Evolutionary conservation across 139 green algal genomes (phyloP).

Genomic region (Chara braunii): DNA sequence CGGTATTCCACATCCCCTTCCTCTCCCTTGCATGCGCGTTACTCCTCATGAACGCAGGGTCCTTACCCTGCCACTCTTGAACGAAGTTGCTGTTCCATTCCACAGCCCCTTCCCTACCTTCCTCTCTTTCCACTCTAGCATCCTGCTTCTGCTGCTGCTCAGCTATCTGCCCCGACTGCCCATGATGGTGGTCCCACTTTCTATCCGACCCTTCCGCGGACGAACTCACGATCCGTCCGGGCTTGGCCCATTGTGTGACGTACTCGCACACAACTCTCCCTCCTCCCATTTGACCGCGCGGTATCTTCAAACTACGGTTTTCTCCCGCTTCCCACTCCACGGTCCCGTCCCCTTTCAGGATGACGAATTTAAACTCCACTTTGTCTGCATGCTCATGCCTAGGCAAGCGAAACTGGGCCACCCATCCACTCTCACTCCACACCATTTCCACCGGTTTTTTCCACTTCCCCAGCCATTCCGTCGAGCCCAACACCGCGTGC

Average conservation of each 20-base stretch:
- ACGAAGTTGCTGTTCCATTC: slow-evolving; percentile 24
- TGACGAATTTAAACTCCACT: slow-evolving; percentile 34
- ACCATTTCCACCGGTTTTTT: slow-evolving; percentile 10
- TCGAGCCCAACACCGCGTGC: slow-evolving; percentile 13
- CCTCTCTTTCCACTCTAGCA: neutral
- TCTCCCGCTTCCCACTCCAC: slow-evolving; percentile 11
- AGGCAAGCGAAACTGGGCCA: neutral
- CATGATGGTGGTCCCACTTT: neutral
- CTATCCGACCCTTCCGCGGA: neutral
- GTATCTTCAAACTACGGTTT: slow-evolving; percentile 15
- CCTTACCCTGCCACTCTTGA: slow-evolving; percentile 22
- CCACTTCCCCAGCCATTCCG: slow-evolving; percentile 12
- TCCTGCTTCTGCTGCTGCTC: slow-evolving; percentile 3
- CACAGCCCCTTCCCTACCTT: neutral
- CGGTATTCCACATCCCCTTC: slow-evolving; percentile 17
- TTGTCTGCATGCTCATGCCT: neutral
- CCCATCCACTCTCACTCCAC: slow-evolving; percentile 32
- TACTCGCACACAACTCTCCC: neutral
- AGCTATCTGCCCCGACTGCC: too few species aligned
- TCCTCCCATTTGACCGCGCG: too few species aligned
- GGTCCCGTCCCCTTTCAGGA: neutral
- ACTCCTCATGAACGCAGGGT: slow-evolving; percentile 21
- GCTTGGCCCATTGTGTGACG: neutral
- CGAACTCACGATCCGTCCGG: neutral
- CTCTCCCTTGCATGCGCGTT: slow-evolving; percentile 22